These are phyloP conservation scores for Fusarium udum DNA, from an alignment of 2,329 filamentous ascomycete species.

Conservation along the genomic window DNA sequence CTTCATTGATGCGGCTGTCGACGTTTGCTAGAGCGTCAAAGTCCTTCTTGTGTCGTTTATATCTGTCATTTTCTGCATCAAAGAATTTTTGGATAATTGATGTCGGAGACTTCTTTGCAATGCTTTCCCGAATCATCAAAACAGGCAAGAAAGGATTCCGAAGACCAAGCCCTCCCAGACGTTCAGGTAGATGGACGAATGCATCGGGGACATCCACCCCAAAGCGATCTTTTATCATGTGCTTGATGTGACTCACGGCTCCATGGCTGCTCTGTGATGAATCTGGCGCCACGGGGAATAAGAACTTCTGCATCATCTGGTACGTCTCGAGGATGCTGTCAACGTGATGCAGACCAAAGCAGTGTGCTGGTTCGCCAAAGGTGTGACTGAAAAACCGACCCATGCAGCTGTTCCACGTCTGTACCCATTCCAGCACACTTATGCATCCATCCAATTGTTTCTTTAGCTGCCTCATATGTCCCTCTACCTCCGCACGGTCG, in stretches of 20 bases:
- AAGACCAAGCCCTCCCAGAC: not conserved
- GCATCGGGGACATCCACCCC: not conserved
- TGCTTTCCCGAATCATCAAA: not conserved
- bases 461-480: not conserved
- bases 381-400: not conserved
- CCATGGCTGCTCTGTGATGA: not conserved
- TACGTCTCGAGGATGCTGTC: not conserved
- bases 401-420: constrained; percentile 3
- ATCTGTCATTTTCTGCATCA: not conserved
- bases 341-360: not conserved
- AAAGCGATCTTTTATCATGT: not conserved
- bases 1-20: not conserved
- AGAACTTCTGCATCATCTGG: not conserved
- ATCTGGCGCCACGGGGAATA: not conserved
- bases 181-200: not conserved
- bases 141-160: not conserved
- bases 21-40: not conserved
- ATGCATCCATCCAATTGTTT: not conserved
- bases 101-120: not conserved
- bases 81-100: not conserved
- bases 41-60: not conserved
- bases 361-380: not conserved
- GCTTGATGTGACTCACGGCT: not conserved
- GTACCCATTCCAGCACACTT: not conserved
- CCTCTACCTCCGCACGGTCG: not conserved